Evolutionary conservation across 2,329 filamentous ascomycete species (phyloP).

Genomic region (Aspergillus fructus): DNA sequence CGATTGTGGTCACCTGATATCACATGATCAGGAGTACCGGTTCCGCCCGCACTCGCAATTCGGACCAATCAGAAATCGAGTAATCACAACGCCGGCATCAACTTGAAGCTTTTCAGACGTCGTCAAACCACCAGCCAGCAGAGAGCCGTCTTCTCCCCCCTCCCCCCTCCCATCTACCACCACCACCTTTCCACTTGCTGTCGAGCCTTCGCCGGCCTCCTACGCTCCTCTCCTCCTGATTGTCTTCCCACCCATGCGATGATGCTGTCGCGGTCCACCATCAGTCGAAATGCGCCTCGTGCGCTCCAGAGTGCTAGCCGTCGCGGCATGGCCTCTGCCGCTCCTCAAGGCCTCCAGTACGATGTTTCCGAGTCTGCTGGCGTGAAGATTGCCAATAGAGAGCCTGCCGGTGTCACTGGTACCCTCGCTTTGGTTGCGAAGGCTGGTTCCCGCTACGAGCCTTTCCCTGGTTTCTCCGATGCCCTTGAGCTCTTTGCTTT

Average conservation of each 20-base stretch:
- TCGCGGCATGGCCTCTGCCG: conserved; percentile 63
- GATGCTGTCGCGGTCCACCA: conserved; percentile 68
- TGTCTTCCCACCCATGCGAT: conserved; percentile 56
- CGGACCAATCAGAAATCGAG: conserved; percentile 38
- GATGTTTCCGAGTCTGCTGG: conserved; percentile 82
- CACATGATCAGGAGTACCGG: conserved; percentile 31
- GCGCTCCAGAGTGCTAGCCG: conserved; percentile 57
- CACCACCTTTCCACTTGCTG: conserved; percentile 34
- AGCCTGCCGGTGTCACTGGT: conserved; percentile 82
- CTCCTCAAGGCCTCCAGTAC: conserved; percentile 79
- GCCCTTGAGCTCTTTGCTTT: conserved; percentile 95
- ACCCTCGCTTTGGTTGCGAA: conserved; percentile 90
- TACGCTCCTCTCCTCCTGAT: conserved; percentile 39
- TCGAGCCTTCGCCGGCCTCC: conserved; percentile 38
- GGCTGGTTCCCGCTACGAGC: conserved; percentile 90
- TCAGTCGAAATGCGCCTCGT: conserved; percentile 64
- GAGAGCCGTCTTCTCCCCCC: conserved; percentile 22
- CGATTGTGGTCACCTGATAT: conserved; percentile 21
- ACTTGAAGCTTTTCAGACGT: conserved; percentile 44
- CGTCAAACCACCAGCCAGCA: conserved; percentile 30
- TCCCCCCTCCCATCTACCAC: conserved; percentile 27
- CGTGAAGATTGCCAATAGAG: conserved; percentile 89
- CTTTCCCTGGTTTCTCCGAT: conserved; percentile 82
- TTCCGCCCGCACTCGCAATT: conserved; percentile 41
- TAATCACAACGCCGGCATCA: conserved; percentile 40